Percentiles rank a stretch among this genome's conserved stretches.
phyloP scores from a whole-genome alignment of 768 basidiomycete species.

The Amanita rimosa region DNA sequence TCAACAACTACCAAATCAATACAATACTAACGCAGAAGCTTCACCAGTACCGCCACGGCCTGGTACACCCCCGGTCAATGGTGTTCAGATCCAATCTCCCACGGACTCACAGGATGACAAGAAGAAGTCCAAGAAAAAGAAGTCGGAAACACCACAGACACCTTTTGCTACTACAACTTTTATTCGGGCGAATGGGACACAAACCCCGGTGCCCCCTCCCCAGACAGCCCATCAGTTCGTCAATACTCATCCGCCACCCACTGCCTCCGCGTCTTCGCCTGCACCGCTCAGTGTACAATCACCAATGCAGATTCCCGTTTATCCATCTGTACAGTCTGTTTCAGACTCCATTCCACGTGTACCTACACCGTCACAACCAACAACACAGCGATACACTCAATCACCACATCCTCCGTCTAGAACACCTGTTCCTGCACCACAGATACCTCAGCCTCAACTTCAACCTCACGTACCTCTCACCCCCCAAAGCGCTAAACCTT shows the following conservation, averaged over 20 bases:
- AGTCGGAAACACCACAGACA: slow-evolving; percentile 16
- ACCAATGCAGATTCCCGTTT: slow-evolving; percentile 6
- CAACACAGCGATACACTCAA: slow-evolving; percentile 6
- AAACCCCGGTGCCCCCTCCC: slow-evolving; percentile 22
- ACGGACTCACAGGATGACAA: slow-evolving; percentile 18
- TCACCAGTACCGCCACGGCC: slow-evolving; percentile 17
- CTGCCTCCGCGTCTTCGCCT: slow-evolving; percentile 15
- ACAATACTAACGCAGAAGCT: slow-evolving; percentile 5
- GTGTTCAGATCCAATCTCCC: slow-evolving; percentile 21
- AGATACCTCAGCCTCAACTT: slow-evolving; percentile 9
- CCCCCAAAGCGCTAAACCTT: not conserved
- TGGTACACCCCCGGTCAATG: slow-evolving; percentile 18
- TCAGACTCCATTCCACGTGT: slow-evolving; percentile 1
- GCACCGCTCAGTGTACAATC: slow-evolving; percentile 12
- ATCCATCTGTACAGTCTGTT: not conserved
- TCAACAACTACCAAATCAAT: slow-evolving; percentile 11
- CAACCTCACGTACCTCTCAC: slow-evolving; percentile 2
- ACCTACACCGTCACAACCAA: slow-evolving; percentile 2
- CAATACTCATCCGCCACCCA: slow-evolving; percentile 20
- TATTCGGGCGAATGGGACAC: slow-evolving; percentile 18
- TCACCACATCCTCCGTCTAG: slow-evolving; percentile 13
- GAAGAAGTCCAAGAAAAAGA: slow-evolving; percentile 14
- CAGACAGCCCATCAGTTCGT: slow-evolving; percentile 22
- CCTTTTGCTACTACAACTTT: slow-evolving; percentile 17
- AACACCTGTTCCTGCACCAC: slow-evolving; percentile 12